phyloP scores from a whole-genome alignment of 78 protist species.

The Dictyostelium firmibasis region DNA sequence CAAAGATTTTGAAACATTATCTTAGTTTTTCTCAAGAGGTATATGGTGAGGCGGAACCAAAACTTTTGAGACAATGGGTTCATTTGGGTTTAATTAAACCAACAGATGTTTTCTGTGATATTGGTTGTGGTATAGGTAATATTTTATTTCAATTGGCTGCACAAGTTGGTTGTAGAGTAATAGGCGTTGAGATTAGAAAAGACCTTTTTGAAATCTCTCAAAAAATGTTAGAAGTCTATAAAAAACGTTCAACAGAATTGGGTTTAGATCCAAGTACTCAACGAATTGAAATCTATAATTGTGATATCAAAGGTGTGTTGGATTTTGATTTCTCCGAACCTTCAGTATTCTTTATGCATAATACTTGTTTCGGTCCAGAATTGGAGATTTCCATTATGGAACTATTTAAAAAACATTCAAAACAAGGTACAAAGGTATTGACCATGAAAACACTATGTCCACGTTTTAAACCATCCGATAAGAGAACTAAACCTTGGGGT shows the following conservation, averaged over 20 bases:
- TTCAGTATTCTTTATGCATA: constrained; percentile 29
- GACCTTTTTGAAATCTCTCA: constrained; percentile 16
- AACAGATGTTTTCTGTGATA: constrained; percentile 24
- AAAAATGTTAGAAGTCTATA: background rate
- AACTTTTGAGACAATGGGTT: constrained; percentile 5
- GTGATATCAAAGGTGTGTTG: background rate
- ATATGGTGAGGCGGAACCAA: constrained; percentile 50
- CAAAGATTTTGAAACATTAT: background rate
- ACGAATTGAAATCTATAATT: background rate
- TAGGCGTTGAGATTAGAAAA: constrained; percentile 34
- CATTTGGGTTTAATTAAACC: background rate
- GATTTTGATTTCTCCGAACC: constrained; percentile 9
- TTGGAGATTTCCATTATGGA: constrained; percentile 20
- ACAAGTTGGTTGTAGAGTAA: constrained; percentile 38
- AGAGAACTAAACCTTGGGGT: constrained; percentile 23
- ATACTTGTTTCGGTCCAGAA: constrained; percentile 19
- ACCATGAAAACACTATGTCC: constrained; percentile 38
- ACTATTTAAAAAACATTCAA: background rate
- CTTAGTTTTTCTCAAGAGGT: background rate
- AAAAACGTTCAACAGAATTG: background rate
- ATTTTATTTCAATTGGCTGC: constrained; percentile 39
- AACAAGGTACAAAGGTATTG: background rate
- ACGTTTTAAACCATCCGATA: constrained; percentile 23
- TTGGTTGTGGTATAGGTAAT: constrained; percentile 60
- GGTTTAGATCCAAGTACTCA: constrained; percentile 2